Conservation (phyloP, 192 early-diverging fungal genomes). For the Powellomyces hirtus region DNA sequence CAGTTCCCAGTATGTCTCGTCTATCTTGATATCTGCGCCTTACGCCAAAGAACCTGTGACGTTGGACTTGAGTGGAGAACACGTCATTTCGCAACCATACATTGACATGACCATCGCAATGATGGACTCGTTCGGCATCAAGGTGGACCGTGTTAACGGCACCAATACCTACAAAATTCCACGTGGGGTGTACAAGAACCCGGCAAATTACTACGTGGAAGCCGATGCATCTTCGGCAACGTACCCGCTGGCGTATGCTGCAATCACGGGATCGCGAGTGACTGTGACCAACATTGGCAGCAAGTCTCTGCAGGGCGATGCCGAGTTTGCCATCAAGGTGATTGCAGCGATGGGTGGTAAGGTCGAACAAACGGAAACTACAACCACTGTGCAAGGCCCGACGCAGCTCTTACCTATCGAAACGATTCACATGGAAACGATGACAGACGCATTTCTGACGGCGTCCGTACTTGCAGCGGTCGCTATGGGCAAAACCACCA, state of each 20-base stretch:
- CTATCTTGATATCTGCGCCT: conserved; percentile 93
- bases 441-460: conserved; percentile 99
- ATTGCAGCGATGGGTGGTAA: conserved; percentile 88
- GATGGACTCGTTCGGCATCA: conserved; percentile 93
- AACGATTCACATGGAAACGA: conserved; percentile 93
- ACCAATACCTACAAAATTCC: conserved; percentile 85
- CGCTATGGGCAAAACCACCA: conserved; percentile 57
- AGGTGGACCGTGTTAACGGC: conserved; percentile 63
- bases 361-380: conserved; percentile 83
- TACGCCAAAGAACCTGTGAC: conserved; percentile 80
- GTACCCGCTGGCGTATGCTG: conserved; percentile 95
- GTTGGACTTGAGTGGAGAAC: conserved; percentile 82
- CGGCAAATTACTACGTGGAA: conserved; percentile 83
- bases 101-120: conserved; percentile 99
- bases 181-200: conserved; percentile 73
- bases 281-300: conserved; percentile 92
- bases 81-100: conserved; percentile 96
- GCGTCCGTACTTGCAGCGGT: conserved; percentile 90
- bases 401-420: conserved; percentile 67
- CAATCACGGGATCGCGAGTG: conserved; percentile 85
- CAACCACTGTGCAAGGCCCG: conserved; percentile 90
- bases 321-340: conserved; percentile 78
- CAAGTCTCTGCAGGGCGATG: conserved; percentile 90
- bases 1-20: conserved; percentile 97
- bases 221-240: conserved; percentile 96